Conservation (phyloP, 192 early-diverging fungal genomes). For the Jimgerdemannia flammicorona region DNA sequence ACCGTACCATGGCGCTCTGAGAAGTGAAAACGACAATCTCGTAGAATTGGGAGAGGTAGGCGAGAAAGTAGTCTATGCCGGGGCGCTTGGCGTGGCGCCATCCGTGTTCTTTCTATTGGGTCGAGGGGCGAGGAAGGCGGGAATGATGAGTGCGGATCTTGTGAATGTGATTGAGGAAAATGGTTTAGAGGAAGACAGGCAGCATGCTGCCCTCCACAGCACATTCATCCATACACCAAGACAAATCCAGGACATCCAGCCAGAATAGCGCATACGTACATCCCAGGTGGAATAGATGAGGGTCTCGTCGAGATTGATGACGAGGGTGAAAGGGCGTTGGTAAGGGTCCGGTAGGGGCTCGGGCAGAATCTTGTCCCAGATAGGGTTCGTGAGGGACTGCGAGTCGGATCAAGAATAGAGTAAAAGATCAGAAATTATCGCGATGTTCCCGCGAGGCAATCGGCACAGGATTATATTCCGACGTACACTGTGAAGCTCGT, state of each 20-base stretch:
- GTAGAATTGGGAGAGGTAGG: conserved; percentile 85
- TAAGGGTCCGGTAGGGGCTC: conserved; percentile 85
- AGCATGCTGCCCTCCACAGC: neutral
- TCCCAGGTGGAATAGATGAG: conserved; percentile 93
- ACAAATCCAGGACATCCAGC: too few species aligned
- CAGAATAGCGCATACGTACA: conserved; percentile 38
- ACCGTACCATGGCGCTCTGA: conserved; percentile 72
- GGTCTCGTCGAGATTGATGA: conserved; percentile 93
- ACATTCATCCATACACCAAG: neutral
- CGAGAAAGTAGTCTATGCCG: conserved; percentile 92
- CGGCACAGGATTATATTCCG: too few species aligned
- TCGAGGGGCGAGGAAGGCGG: neutral
- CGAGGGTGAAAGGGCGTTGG: conserved; percentile 86
- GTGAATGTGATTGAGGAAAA: neutral
- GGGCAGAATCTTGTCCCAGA: conserved; percentile 87
- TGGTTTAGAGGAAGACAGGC: neutral
- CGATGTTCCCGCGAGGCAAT: too few species aligned
- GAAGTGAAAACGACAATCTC: conserved; percentile 97
- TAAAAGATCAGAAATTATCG: too few species aligned
- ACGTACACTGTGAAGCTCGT: conserved; percentile 22
- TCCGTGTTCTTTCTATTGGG: conserved; percentile 78
- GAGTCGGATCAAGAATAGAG: neutral
- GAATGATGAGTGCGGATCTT: too few species aligned
- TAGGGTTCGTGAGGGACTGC: conserved; percentile 55
- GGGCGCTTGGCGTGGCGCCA: conserved; percentile 97